Percentiles rank a stretch among this genome's conserved stretches.
Evolutionary conservation across 768 basidiomycete species (phyloP).

Genomic region (Lentinula detonsa): DNA sequence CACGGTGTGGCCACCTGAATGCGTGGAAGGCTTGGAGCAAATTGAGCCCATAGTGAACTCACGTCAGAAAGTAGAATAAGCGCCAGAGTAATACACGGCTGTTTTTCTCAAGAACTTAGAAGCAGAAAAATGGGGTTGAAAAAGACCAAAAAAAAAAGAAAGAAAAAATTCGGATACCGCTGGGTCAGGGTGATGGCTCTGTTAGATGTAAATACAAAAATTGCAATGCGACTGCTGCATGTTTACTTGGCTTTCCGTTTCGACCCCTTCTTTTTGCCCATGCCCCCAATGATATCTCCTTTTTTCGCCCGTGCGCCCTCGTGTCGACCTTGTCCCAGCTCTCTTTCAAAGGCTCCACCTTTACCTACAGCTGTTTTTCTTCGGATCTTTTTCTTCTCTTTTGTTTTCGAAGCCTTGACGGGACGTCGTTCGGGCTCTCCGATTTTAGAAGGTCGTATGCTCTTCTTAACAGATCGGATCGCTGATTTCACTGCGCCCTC

Average conservation of each 20-base stretch:
- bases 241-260: conserved; percentile 22
- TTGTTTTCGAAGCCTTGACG: conserved; percentile 18
- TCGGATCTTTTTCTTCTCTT: conserved; percentile 21
- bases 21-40: conserved; percentile 43
- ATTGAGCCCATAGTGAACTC: conserved; percentile 44
- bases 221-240: neutral
- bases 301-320: conserved; percentile 67
- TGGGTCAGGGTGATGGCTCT: neutral
- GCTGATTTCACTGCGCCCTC: conserved; percentile 57
- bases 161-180: neutral
- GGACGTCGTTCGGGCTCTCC: conserved; percentile 39
- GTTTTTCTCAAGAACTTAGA: neutral
- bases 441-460: conserved; percentile 68
- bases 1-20: conserved; percentile 44
- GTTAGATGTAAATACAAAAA: neutral
- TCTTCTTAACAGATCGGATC: conserved; percentile 85
- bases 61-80: neutral
- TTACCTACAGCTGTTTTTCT: conserved; percentile 25
- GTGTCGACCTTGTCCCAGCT: conserved; percentile 38
- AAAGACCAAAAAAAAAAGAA: neutral
- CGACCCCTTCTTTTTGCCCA: conserved; percentile 42
- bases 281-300: conserved; percentile 47
- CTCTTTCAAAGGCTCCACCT: conserved; percentile 49
- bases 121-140: neutral
- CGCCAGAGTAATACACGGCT: neutral